Conservation (phyloP, 208 protist genomes). For the Trypanosoma vivax region DNA sequence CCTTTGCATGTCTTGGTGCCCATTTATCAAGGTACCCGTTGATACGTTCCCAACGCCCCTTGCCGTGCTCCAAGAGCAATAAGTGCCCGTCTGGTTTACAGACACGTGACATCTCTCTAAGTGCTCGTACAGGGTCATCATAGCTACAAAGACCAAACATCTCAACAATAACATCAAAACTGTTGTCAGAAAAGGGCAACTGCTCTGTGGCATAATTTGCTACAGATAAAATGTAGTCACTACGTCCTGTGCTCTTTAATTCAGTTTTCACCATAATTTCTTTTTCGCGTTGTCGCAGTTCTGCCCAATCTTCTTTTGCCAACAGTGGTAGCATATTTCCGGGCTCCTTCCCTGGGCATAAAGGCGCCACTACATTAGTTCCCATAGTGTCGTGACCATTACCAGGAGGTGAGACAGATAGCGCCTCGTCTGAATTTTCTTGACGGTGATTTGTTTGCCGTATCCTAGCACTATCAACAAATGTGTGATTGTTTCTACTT, state of each 20-base stretch:
- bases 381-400: constrained; percentile 18
- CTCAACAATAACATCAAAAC: constrained; percentile 87
- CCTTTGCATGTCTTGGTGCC: constrained; percentile 73
- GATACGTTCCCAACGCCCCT: constrained; percentile 46
- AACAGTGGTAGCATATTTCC: constrained; percentile 47
- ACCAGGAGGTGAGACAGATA: constrained; percentile 29
- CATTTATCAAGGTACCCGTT: constrained; percentile 84
- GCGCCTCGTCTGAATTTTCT: constrained; percentile 43
- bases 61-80: constrained; percentile 86
- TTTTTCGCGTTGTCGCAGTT: constrained; percentile 28
- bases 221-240: constrained; percentile 47
- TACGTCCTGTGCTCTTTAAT: neutral
- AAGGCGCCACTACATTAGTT: constrained; percentile 32
- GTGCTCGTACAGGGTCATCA: constrained; percentile 82
- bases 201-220: constrained; percentile 77
- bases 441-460: constrained; percentile 48
- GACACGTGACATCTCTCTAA: constrained; percentile 86
- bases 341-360: constrained; percentile 28
- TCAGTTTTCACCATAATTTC: constrained; percentile 3
- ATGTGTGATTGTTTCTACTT: neutral
- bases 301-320: constrained; percentile 25
- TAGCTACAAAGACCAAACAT: constrained; percentile 90
- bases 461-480: constrained; percentile 18
- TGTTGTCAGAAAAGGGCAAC: constrained; percentile 80
- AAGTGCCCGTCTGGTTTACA: constrained; percentile 84